Conservation (phyloP, 2,329 filamentous ascomycete species). For the Aaosphaeria pasadenensis region DNA sequence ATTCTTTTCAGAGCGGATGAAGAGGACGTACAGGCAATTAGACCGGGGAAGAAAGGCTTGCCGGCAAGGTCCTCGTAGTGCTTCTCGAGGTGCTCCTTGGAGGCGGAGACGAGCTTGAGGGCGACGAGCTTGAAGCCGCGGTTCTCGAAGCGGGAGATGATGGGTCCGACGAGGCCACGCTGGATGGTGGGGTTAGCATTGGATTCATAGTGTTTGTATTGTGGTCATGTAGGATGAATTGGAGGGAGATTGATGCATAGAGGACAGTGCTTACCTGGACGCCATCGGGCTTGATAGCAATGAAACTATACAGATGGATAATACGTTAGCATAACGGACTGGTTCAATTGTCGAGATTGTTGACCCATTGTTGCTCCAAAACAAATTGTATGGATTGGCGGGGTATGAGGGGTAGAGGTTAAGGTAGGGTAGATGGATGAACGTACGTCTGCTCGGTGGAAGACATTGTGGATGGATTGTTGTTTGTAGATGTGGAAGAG, state of each 20-base stretch:
- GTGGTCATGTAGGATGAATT: no score
- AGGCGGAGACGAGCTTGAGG: constrained; percentile 89
- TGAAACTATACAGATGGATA: constrained; percentile 68
- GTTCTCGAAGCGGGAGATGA: constrained; percentile 97
- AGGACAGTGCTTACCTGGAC: constrained; percentile 73
- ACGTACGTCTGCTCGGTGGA: constrained; percentile 86
- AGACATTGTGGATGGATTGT: constrained; percentile 38
- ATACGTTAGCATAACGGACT: no score
- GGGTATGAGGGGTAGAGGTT: background rate
- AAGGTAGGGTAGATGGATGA: background rate
- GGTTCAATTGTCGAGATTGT: constrained; percentile 19
- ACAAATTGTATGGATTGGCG: background rate
- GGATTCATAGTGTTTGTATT: background rate
- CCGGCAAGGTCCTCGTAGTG: constrained; percentile 91
- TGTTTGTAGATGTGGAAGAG: constrained; percentile 6
- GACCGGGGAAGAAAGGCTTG: constrained; percentile 96
- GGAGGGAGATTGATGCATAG: no score
- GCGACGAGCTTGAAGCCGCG: constrained; percentile 98
- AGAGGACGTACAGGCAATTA: constrained; percentile 74
- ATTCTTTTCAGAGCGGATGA: background rate
- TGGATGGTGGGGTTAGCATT: constrained; percentile 40
- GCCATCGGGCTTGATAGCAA: constrained; percentile 99
- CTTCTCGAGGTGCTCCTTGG: constrained; percentile 94
- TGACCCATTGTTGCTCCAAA: constrained; percentile 12
- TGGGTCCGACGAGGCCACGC: constrained; percentile 97